Conservation (phyloP, 2,329 filamentous ascomycete species). For the Coleophoma eucalyptorum region DNA sequence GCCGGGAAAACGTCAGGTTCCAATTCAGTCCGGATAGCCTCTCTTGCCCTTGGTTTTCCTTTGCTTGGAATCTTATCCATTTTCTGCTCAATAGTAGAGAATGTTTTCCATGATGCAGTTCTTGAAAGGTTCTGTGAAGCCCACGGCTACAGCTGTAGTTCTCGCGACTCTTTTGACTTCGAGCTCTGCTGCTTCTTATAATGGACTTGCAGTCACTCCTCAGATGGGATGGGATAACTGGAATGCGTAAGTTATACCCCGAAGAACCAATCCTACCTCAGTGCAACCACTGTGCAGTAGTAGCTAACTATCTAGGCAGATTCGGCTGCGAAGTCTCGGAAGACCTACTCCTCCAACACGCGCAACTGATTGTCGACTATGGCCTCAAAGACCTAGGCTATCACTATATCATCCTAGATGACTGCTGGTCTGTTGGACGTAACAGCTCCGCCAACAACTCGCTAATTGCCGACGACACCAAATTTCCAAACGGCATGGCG, state of each 20-base stretch:
- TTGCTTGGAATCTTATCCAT: too few species aligned
- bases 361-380: constrained; percentile 41
- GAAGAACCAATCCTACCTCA: background rate
- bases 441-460: constrained; percentile 34
- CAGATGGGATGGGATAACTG: constrained; percentile 35
- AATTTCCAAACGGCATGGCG: constrained; percentile 44
- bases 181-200: constrained; percentile 26
- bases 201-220: constrained; percentile 35
- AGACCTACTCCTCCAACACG: constrained; percentile 41
- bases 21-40: too few species aligned
- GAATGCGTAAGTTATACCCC: constrained; percentile 12
- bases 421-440: constrained; percentile 47
- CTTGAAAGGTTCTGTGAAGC: too few species aligned
- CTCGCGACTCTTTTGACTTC: constrained; percentile 7
- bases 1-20: too few species aligned
- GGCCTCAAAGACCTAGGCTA: constrained; percentile 52
- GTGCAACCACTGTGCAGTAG: constrained; percentile 3
- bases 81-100: too few species aligned
- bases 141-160: background rate
- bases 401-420: constrained; percentile 51
- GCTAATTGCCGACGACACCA: constrained; percentile 34
- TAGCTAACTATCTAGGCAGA: constrained; percentile 40
- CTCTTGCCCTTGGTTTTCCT: too few species aligned
- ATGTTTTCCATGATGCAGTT: too few species aligned
- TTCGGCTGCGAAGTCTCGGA: constrained; percentile 48